Percentiles rank a stretch among this genome's conserved stretches.
Conservation (phyloP, 1,284 basidiomycete genomes). For the Thelephora terrestris region DNA sequence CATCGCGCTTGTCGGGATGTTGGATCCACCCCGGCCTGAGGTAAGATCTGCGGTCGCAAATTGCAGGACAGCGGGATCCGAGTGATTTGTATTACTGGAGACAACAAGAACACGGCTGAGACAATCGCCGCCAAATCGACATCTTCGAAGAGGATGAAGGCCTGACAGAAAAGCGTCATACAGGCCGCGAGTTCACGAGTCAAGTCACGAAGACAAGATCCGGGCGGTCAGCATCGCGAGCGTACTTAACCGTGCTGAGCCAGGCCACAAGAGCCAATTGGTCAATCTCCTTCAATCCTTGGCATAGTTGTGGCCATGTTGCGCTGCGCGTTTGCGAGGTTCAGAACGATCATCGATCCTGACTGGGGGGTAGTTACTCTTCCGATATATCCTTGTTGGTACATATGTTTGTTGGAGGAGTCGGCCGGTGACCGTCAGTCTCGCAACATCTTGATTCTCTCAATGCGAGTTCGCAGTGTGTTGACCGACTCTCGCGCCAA, state of each 20-base stretch:
- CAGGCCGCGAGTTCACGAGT: constrained; percentile 82
- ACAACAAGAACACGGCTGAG: constrained; percentile 97
- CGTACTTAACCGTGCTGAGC: constrained; percentile 91
- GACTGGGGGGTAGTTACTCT: constrained; percentile 78
- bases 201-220: constrained; percentile 74
- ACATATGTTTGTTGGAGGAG: constrained; percentile 93
- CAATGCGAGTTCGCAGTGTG: too few relatives aligned
- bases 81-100: constrained; percentile 96
- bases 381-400: constrained; percentile 91
- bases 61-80: constrained; percentile 92
- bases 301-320: constrained; percentile 96
- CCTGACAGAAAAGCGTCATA: constrained; percentile 86
- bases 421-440: too few relatives aligned
- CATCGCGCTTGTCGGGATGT: constrained; percentile 94
- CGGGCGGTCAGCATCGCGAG: constrained; percentile 79
- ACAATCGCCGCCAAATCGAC: constrained; percentile 92
- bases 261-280: constrained; percentile 89
- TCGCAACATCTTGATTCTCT: too few relatives aligned
- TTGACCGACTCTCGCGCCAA: too few relatives aligned
- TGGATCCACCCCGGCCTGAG: constrained; percentile 96
- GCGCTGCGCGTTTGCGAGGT: constrained; percentile 14
- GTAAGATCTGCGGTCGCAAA: constrained; percentile 81
- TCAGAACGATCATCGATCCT: constrained; percentile 8
- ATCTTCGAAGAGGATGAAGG: constrained; percentile 82
- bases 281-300: constrained; percentile 93